Evolutionary conservation across 345 rosid genomes (phyloP), one percentile per base, ranked within the genome.

Genomic region (Eucalyptus cloeziana): DNA sequence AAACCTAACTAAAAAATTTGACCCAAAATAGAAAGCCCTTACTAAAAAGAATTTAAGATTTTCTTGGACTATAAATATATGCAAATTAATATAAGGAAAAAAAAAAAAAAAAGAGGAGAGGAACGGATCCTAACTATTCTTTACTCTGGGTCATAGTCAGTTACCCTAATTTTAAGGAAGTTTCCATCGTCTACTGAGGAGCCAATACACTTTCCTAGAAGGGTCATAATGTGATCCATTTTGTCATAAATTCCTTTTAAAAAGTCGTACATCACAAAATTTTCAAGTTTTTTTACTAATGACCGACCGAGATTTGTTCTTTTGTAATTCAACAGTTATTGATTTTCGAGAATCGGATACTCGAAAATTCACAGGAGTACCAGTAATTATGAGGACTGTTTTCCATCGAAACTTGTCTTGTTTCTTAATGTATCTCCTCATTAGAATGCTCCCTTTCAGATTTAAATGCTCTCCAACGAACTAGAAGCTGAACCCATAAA

Each of bases 281-380:
- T 12, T 71, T 71, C 27, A 3, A 37, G 10, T 0, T 0, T 0
- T 33, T 71, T 17, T 10, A 71, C 9, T 21, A 71, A 69, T 17
- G 44, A 19, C 40, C 1, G 13, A 33, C 1, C 7, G 13, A 33
- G 13, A 7, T 52, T 19, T 52, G 24, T 19, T 52, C 24, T 2
- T 52, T 52, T 52, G 22, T 52, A 52, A 71, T 71, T 19, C 44
- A 33, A 17, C 13, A 10, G 13, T 71, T 33, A 19, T 5, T 19
- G 45, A 37, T 71, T 37, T 71, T 67, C 3, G 22, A 69, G 43
- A 33, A 33, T 69, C 0, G 12, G 22, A 69, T 7, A 69, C 10
- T 17, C 22, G 6, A 67, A 67, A 16, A 31, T 67, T 31, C 10
- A 24, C 81, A 19, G 14, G 7, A 37, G 45, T 11, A 2, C 45